Base-by-base conservation (phyloP, 2,329 filamentous ascomycete genomes). In the Metarhizium album region DNA sequence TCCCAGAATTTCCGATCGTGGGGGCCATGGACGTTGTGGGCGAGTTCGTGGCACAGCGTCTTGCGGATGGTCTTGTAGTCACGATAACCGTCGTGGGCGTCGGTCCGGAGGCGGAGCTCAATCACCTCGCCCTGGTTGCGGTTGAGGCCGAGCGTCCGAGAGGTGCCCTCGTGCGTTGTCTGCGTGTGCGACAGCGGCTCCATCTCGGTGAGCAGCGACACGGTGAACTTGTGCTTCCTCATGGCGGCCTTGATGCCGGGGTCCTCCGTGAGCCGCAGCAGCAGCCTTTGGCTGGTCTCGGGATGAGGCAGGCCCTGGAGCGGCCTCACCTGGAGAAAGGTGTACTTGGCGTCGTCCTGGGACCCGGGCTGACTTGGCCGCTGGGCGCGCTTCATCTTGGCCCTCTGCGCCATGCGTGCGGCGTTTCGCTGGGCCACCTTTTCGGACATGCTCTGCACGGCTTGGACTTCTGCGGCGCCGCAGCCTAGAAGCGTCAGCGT, bases 1-100 rank as follows among this genome's bases (percentile, higher is more conserved):
- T 89, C 80, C 91, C 93, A 97, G 62, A 98, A 98, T 45, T 86
- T 72, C 18, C 81, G 74, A 67, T 97, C 90, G 66, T 98, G 93
- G 0, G 86, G 81, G 0, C 86, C 76, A 69, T 86, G 84, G 9
- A 95, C 87, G 60, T 95, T 96, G 67, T 98, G 93, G 57, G 90
- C 85, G 18, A 98, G 74, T 71, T 98, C 93, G 70, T 98, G 93
- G 63, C 91, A 97, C 13, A 98, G 74, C 45, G 93, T 97, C 59
- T 87, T 87, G 48, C 93, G 80, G 46, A 98, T 94, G 0, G 86
- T 90, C 59, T 85, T 84, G 70, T 97, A 98, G 64, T 96, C 89
- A 37, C 93, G 74, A 62, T 95, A 97, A 1, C 93, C 93, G 65
- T 95, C 90, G 64, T 93, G 89, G 2, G 87, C 87, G 69, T 98